Conservation (phyloP, 225 moss, liverwort and hornwort species). For the Antitrichia curtipendula region DNA sequence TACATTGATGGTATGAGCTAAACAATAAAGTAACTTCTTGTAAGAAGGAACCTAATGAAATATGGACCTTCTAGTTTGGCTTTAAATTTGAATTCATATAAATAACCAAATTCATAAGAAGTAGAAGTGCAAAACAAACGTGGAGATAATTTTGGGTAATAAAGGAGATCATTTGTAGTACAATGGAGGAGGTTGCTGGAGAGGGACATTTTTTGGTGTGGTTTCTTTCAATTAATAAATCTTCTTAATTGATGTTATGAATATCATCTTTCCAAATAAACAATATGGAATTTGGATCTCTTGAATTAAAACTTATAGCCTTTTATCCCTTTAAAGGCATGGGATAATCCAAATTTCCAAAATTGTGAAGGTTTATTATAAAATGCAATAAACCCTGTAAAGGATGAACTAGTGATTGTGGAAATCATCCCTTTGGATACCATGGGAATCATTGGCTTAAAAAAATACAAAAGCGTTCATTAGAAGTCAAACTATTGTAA, state of each 20-base stretch:
- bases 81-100: not conserved
- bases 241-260: not conserved
- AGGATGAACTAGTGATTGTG: no score
- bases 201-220: not conserved
- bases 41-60: not conserved
- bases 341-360: not conserved
- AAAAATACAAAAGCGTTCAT: no score
- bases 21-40: not conserved
- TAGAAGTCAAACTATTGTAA: no score
- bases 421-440: no score
- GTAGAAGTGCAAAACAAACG: not conserved
- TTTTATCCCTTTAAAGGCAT: rapidly evolving
- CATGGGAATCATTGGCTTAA: no score
- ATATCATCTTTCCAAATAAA: not conserved
- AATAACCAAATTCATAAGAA: not conserved
- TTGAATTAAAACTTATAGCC: not conserved
- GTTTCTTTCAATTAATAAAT: not conserved
- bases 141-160: not conserved
- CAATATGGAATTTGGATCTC: not conserved
- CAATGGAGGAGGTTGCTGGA: not conserved
- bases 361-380: not conserved
- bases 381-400: no score
- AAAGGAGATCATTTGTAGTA: rapidly evolving
- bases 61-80: not conserved
- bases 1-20: not conserved